phyloP scores from a whole-genome alignment of 2,329 filamentous ascomycete genomes.

The Verticillium tricorpus region DNA sequence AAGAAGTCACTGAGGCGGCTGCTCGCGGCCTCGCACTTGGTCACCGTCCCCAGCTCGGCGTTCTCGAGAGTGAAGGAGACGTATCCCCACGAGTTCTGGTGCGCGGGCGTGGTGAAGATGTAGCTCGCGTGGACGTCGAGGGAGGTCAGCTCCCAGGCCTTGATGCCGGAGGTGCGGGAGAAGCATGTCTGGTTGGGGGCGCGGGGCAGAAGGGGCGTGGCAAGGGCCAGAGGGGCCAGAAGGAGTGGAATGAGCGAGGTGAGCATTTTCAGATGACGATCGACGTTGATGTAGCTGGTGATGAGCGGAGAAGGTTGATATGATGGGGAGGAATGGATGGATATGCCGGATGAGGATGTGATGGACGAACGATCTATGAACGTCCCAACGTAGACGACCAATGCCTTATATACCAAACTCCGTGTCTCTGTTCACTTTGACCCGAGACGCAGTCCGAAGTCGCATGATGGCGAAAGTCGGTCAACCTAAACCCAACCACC shows the following conservation, averaged over 20 bases:
- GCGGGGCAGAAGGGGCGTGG: conserved; percentile 4
- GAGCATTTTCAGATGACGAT: conserved; percentile 4
- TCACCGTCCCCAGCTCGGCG: conserved; percentile 31
- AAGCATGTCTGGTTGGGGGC: conserved; percentile 8
- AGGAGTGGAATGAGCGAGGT: conserved; percentile 6
- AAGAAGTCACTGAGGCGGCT: conserved; percentile 43
- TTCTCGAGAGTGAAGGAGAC: conserved; percentile 47
- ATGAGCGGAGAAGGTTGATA: background rate
- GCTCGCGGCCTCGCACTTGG: conserved; percentile 35
- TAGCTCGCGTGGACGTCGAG: conserved; percentile 46
- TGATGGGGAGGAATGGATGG: background rate
- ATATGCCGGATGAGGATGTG: background rate
- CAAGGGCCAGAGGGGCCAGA: conserved; percentile 5
- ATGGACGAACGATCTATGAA: background rate
- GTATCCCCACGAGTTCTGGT: conserved; percentile 44
- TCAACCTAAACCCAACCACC: conserved; percentile 2
- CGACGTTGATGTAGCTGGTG: background rate
- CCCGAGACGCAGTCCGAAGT: background rate
- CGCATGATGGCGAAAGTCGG: conserved; percentile 6
- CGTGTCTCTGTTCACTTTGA: background rate
- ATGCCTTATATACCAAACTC: background rate
- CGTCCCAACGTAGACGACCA: background rate
- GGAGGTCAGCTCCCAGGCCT: conserved; percentile 33
- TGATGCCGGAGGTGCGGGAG: conserved; percentile 11
- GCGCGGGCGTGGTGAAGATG: conserved; percentile 44